Evolutionary conservation across 306 rosid species (phyloP).

Genomic region (Gastrolobium villosum): DNA sequence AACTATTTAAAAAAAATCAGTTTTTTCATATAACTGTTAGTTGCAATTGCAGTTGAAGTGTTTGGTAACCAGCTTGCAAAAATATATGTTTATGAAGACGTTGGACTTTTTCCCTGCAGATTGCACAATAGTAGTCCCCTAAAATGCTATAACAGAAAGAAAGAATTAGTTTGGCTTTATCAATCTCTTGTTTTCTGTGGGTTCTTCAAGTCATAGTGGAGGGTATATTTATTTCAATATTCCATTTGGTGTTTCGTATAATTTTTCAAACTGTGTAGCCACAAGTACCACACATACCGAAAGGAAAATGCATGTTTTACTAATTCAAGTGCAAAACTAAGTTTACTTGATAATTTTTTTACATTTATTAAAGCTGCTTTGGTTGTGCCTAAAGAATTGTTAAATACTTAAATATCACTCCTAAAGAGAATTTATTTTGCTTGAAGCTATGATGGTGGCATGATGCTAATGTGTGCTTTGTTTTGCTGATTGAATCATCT

Average conservation of each 20-base stretch:
- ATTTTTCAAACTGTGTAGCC: background rate
- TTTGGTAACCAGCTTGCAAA: background rate
- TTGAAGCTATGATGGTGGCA: background rate
- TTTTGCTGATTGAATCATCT: constrained; percentile 10
- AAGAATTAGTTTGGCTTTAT: constrained; percentile 5
- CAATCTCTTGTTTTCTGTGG: background rate
- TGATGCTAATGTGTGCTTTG: background rate
- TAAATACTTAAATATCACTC: background rate
- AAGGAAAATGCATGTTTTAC: constrained; percentile 2
- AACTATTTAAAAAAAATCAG: constrained; percentile 9
- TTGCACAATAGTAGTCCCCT: background rate
- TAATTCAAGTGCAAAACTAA: background rate
- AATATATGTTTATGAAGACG: background rate
- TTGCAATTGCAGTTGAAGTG: background rate
- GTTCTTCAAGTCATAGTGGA: constrained; percentile 5
- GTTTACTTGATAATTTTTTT: background rate
- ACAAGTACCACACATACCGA: background rate
- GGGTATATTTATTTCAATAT: background rate
- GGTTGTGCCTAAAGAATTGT: background rate
- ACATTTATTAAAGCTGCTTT: background rate
- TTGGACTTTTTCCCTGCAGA: background rate
- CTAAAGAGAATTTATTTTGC: background rate
- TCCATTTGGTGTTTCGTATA: background rate
- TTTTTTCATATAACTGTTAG: background rate
- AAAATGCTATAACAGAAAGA: constrained; percentile 6